Conservation (phyloP, 2,329 filamentous ascomycete species). For the Fusarium palustre region DNA sequence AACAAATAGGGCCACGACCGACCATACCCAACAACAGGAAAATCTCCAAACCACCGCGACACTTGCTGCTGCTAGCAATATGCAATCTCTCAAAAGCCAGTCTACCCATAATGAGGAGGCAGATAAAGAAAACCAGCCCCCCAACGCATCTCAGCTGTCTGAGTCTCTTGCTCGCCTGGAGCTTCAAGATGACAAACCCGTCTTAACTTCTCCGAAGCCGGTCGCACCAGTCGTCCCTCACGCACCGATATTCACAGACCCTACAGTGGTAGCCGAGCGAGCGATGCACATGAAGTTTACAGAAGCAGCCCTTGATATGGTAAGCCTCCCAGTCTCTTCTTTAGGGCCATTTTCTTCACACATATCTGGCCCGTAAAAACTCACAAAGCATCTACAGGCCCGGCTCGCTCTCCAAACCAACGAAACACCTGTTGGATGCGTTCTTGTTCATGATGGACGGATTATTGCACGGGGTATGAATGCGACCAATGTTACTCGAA, state of each 20-base stretch:
- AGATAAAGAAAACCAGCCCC: constrained; percentile 51
- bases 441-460: constrained; percentile 82
- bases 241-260: constrained; percentile 42
- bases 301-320: constrained; percentile 88
- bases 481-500: constrained; percentile 89
- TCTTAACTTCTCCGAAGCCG: constrained; percentile 3
- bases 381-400: constrained; percentile 66
- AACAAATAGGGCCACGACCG: background rate
- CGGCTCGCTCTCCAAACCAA: constrained; percentile 85
- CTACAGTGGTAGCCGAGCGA: constrained; percentile 49
- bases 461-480: constrained; percentile 95
- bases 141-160: constrained; percentile 12
- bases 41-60: constrained; percentile 4
- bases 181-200: constrained; percentile 20
- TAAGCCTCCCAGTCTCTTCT: constrained; percentile 55
- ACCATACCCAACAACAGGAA: constrained; percentile 1
- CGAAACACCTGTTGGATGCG: constrained; percentile 96
- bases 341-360: background rate
- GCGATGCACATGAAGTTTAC: constrained; percentile 71
- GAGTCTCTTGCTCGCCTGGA: constrained; percentile 37
- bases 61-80: constrained; percentile 20
- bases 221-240: background rate
- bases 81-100: constrained; percentile 34
- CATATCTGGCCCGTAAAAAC: background rate
- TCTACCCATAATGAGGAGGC: constrained; percentile 1